These are phyloP conservation scores for Yarrowia galli DNA, from an alignment of 1,139 yeast species.

Conservation along the genomic window DNA sequence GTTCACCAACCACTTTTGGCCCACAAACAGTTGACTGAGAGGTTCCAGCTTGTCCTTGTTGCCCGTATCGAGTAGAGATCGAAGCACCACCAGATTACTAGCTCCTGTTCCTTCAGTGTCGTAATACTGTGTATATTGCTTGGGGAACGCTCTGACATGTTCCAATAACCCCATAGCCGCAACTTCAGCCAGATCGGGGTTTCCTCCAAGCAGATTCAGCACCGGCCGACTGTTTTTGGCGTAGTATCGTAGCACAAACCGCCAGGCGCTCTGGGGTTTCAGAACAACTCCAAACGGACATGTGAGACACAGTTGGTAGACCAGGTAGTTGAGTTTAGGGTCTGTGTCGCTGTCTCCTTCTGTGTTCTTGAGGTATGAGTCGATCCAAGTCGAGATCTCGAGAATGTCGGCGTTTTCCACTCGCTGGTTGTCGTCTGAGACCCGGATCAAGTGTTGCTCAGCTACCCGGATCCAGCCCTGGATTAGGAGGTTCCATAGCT, in stretches of 20 bases:
- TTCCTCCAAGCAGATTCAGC: slow-evolving; percentile 18
- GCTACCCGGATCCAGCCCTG: slow-evolving; percentile 27
- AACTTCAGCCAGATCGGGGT: slow-evolving; percentile 28
- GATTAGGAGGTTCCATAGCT: slow-evolving; percentile 8
- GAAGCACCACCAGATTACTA: neutral
- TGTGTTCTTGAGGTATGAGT: slow-evolving; percentile 15
- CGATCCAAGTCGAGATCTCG: slow-evolving; percentile 21
- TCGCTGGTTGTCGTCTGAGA: slow-evolving; percentile 28
- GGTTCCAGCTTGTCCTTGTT: slow-evolving; percentile 34
- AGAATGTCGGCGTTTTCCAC: slow-evolving; percentile 31
- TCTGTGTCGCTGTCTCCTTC: neutral
- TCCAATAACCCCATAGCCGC: slow-evolving; percentile 32
- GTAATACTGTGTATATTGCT: slow-evolving; percentile 6
- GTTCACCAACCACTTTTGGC: slow-evolving; percentile 28
- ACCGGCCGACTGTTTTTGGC: slow-evolving; percentile 29
- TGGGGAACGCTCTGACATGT: slow-evolving; percentile 1
- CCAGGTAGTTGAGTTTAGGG: slow-evolving; percentile 14
- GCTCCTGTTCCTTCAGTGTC: neutral
- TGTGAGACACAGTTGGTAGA: slow-evolving; percentile 22
- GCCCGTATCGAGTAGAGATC: slow-evolving; percentile 18
- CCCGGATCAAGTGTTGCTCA: slow-evolving; percentile 28
- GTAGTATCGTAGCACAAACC: slow-evolving; percentile 20
- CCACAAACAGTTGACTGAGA: slow-evolving; percentile 36
- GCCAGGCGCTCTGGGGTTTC: slow-evolving; percentile 33
- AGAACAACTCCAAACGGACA: slow-evolving; percentile 22